Percentiles rank a stretch among this genome's conserved stretches.
These are phyloP conservation scores for Umbelopsis isabellina DNA, from an alignment of 192 early-diverging fungal genomes.

Conservation along the genomic window DNA sequence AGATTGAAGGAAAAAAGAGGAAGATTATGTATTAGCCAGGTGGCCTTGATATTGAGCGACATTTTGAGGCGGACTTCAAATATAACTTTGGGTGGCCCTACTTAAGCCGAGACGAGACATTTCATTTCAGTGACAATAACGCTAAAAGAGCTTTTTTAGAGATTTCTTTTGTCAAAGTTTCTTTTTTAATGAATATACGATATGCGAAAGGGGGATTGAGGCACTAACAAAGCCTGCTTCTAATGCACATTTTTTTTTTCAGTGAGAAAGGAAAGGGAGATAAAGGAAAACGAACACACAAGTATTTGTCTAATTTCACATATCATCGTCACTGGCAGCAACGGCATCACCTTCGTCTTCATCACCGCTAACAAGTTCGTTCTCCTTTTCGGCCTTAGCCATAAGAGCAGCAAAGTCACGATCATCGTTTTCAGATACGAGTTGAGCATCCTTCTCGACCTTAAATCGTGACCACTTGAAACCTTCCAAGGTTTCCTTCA, in stretches of 20 bases:
- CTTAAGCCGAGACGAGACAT: neutral
- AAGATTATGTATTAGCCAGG: neutral
- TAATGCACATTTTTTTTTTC: conserved; percentile 22
- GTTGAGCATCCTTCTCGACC: conserved; percentile 89
- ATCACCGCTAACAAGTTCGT: conserved; percentile 91
- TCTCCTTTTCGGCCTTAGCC: conserved; percentile 88
- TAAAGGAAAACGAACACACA: neutral
- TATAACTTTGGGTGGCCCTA: no score
- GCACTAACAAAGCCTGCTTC: conserved; percentile 22
- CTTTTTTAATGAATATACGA: conserved; percentile 3
- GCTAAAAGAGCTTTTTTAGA: neutral
- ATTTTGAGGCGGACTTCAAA: conserved; percentile 7
- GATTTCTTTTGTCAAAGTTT: neutral
- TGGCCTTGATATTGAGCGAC: neutral
- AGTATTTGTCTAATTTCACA: conserved; percentile 30
- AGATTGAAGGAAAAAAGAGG: conserved; percentile 22
- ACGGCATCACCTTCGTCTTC: conserved; percentile 80
- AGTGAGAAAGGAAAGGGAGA: conserved; percentile 21
- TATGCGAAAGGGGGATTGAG: conserved; percentile 23
- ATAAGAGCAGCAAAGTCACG: conserved; percentile 89
- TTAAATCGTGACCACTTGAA: conserved; percentile 69
- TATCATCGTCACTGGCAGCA: conserved; percentile 48
- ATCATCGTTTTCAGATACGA: conserved; percentile 92
- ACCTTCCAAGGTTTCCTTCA: conserved; percentile 79
- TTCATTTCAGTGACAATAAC: neutral